phyloP scores from a whole-genome alignment of 768 basidiomycete genomes.

The Mycena filopes region DNA sequence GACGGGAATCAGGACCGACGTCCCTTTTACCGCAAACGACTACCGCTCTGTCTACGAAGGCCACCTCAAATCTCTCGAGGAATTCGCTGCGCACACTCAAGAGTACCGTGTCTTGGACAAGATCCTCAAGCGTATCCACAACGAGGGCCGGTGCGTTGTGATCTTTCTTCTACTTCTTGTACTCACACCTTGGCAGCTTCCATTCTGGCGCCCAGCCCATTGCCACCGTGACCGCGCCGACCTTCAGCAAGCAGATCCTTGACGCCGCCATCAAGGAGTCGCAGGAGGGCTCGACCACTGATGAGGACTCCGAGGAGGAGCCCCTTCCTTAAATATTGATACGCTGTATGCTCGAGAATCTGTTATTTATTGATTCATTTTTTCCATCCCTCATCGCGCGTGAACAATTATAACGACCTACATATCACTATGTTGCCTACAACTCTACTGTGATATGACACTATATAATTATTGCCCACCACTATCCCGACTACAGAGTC shows the following conservation, averaged over 20 bases:
- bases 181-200: not conserved
- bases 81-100: not conserved
- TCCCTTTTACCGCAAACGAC: constrained; percentile 27
- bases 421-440: too few relatives aligned
- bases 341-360: too few relatives aligned
- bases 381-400: too few relatives aligned
- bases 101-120: not conserved
- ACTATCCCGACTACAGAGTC: too few relatives aligned
- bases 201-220: constrained; percentile 7
- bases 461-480: too few relatives aligned
- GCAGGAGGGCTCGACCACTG: not conserved
- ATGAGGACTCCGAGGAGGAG: not conserved
- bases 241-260: not conserved
- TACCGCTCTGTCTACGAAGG: constrained; percentile 23
- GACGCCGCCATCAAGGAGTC: not conserved
- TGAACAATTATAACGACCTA: too few relatives aligned
- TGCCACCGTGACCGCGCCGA: not conserved
- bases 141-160: not conserved
- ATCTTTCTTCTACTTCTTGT: not conserved
- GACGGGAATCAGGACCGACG: constrained; percentile 27
- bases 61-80: constrained; percentile 6
- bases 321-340: too few relatives aligned
- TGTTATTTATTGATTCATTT: too few relatives aligned
- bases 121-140: not conserved
- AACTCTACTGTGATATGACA: too few relatives aligned